Evolutionary conservation across 805 yeast species (phyloP).

Genomic region (Metschnikowia gelsemii): DNA sequence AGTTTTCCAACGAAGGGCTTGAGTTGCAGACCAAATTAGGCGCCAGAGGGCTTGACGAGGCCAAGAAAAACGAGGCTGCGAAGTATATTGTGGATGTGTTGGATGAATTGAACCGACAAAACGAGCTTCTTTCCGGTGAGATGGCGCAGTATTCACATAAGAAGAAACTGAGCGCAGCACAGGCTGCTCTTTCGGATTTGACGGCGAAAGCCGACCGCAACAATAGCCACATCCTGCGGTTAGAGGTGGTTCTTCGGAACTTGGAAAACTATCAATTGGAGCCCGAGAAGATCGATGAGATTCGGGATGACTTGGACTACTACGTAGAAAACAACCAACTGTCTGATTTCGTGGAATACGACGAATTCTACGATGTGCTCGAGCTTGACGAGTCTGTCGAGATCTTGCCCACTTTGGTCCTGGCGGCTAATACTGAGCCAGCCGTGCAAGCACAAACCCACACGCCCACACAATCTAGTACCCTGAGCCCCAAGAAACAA

Average conservation of each 20-base stretch:
- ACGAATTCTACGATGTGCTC: conserved; percentile 84
- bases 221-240: conserved; percentile 69
- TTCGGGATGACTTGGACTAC: conserved; percentile 87
- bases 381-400: conserved; percentile 53
- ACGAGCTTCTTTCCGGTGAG: conserved; percentile 75
- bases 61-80: conserved; percentile 70
- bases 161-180: conserved; percentile 54
- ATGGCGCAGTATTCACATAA: conserved; percentile 43
- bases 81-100: conserved; percentile 67
- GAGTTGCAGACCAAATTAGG: conserved; percentile 59
- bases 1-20: conserved; percentile 89
- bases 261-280: conserved; percentile 73
- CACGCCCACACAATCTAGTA: conserved; percentile 1
- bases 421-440: neutral
- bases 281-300: conserved; percentile 69
- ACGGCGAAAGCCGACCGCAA: conserved; percentile 69
- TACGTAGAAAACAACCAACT: conserved; percentile 93
- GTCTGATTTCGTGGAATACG: conserved; percentile 90
- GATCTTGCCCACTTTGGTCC: conserved; percentile 6
- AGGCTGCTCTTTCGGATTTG: conserved; percentile 59
- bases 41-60: conserved; percentile 48
- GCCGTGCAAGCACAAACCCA: neutral
- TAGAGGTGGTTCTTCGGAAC: conserved; percentile 75
- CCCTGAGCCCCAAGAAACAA: conserved; percentile 12
- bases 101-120: conserved; percentile 80